Conservation (phyloP, 1,284 basidiomycete species). For the Calocybe gambosa region DNA sequence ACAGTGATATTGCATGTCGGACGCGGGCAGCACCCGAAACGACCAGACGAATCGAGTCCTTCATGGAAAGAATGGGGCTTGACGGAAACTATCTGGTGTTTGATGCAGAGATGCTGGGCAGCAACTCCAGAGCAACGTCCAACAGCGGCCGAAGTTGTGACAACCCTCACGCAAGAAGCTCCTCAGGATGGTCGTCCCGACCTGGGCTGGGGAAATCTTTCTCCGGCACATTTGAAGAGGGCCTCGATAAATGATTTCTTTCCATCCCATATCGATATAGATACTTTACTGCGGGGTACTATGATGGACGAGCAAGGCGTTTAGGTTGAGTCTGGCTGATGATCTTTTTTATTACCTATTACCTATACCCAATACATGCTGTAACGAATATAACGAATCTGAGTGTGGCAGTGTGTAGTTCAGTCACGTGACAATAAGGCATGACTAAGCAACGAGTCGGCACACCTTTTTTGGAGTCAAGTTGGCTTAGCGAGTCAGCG, state of each 20-base stretch:
- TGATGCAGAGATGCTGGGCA: constrained; percentile 20
- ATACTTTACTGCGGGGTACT: not conserved
- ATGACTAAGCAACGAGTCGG: not conserved
- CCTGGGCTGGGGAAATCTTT: not conserved
- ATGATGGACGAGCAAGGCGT: not conserved
- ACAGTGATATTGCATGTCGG: constrained; percentile 17
- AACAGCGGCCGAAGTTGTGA: not conserved
- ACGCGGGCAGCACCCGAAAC: constrained; percentile 16
- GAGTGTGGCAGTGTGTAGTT: no score
- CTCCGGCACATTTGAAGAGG: constrained; percentile 1
- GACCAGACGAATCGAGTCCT: constrained; percentile 8
- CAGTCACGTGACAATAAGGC: not conserved
- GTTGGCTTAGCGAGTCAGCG: not conserved
- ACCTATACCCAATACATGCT: not conserved
- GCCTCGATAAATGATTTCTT: not conserved
- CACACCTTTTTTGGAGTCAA: constrained; percentile 1
- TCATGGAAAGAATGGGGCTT: constrained; percentile 14
- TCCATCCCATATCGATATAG: not conserved
- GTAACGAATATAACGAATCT: no score
- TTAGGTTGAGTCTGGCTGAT: not conserved
- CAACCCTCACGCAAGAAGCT: not conserved
- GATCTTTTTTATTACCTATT: not conserved
- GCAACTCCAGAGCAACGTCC: constrained; percentile 7
- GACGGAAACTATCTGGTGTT: constrained; percentile 16
- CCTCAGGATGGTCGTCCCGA: not conserved